Evolutionary conservation across 371 early-diverging fungal genomes (phyloP).

Genomic region (Blastocladiella emersonii): DNA sequence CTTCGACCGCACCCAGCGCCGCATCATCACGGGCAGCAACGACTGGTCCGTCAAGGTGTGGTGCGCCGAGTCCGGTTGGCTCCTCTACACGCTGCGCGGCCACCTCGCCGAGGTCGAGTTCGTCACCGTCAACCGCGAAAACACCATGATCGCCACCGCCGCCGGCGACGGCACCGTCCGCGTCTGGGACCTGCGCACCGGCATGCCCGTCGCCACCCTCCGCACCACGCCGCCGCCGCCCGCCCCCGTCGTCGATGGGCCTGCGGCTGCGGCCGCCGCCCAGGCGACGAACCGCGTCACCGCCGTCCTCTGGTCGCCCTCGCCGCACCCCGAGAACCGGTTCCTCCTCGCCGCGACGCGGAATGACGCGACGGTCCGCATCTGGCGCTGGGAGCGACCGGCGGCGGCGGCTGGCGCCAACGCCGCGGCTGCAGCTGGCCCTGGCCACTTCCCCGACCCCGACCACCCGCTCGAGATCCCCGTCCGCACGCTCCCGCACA

Average conservation of each 20-base stretch:
- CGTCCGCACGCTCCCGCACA: neutral
- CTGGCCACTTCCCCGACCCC: neutral
- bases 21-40: conserved; percentile 54
- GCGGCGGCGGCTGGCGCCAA: neutral
- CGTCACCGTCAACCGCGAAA: conserved; percentile 1
- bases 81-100: conserved; percentile 52
- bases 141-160: conserved; percentile 5
- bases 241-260: no score
- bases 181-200: neutral
- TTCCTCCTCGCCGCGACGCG: neutral
- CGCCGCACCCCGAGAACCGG: neutral
- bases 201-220: neutral
- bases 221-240: neutral
- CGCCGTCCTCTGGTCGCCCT: neutral
- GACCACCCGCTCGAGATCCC: neutral
- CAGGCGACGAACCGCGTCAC: conserved; percentile 1
- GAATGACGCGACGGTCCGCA: neutral
- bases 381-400: neutral
- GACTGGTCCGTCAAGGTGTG: conserved; percentile 91
- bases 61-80: conserved; percentile 73
- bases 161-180: conserved; percentile 1
- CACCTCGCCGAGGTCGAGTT: conserved; percentile 29
- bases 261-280: neutral
- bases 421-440: no score
- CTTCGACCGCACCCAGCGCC: neutral